A percentile compares a stretch with the other conserved stretches of the same genome.
Evolutionary conservation across 2,329 filamentous ascomycete genomes (phyloP).

Genomic region (Polychaeton citri): DNA sequence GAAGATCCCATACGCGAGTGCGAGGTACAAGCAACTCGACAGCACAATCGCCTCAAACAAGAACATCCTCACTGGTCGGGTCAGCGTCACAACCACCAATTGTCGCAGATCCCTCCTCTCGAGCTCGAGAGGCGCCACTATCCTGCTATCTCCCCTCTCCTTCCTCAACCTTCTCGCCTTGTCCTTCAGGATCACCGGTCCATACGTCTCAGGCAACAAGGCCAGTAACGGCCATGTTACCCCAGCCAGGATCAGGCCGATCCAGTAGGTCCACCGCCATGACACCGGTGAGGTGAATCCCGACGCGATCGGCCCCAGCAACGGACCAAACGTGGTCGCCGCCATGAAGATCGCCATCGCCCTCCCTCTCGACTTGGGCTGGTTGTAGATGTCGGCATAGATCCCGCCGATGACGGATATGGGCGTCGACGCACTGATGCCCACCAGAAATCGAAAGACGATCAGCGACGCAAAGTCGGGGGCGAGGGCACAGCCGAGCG

Average conservation of each 20-base stretch:
- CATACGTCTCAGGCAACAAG: slow-evolving; percentile 44
- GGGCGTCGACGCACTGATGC: slow-evolving; percentile 31
- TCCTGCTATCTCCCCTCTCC: slow-evolving; percentile 37
- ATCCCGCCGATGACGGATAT: slow-evolving; percentile 50
- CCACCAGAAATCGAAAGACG: slow-evolving; percentile 30
- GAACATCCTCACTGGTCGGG: slow-evolving; percentile 62
- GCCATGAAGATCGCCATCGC: slow-evolving; percentile 53
- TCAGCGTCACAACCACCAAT: slow-evolving; percentile 55
- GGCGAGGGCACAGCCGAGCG: slow-evolving; percentile 30
- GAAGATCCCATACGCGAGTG: slow-evolving; percentile 48
- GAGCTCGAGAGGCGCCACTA: slow-evolving; percentile 50
- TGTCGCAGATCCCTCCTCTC: slow-evolving; percentile 45
- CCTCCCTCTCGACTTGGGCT: slow-evolving; percentile 42
- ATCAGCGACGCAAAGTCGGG: slow-evolving; percentile 31
- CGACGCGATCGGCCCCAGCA: slow-evolving; percentile 52
- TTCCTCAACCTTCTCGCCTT: slow-evolving; percentile 43
- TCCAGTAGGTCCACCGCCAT: slow-evolving; percentile 61
- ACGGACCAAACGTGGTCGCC: slow-evolving; percentile 51
- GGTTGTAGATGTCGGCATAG: slow-evolving; percentile 52
- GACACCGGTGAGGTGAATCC: slow-evolving; percentile 48
- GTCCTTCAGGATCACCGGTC: slow-evolving; percentile 28
- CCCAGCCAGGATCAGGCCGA: slow-evolving; percentile 55
- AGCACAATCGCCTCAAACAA: slow-evolving; percentile 59
- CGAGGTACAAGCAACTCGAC: slow-evolving; percentile 56
- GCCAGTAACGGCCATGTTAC: slow-evolving; percentile 45